phyloP scores from a whole-genome alignment of 768 basidiomycete species.

The Pleurotus tuoliensis region DNA sequence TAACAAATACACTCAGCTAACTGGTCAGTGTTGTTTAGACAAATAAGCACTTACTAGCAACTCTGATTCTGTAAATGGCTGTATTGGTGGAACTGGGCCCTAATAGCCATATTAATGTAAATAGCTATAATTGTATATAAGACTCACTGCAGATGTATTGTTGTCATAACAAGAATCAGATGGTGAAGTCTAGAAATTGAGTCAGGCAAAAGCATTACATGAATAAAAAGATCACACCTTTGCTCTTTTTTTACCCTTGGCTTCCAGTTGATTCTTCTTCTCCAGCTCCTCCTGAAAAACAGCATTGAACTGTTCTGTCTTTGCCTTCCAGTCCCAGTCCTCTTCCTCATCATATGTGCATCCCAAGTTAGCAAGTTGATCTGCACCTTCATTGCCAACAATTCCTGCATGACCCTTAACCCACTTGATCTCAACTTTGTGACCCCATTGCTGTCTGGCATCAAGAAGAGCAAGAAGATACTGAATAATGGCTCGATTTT shows the following conservation, averaged over 20 bases:
- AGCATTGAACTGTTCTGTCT: background rate
- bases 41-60: no score
- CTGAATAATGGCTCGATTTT: constrained; percentile 68
- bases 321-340: constrained; percentile 59
- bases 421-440: constrained; percentile 59
- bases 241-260: background rate
- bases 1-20: no score
- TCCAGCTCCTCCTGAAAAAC: background rate
- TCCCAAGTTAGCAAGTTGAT: constrained; percentile 65
- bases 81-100: no score
- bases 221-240: no score
- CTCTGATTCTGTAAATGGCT: no score
- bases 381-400: constrained; percentile 85
- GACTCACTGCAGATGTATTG: no score
- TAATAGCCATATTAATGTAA: no score
- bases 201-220: no score
- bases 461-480: constrained; percentile 66
- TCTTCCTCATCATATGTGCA: constrained; percentile 28
- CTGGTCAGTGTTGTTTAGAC: no score
- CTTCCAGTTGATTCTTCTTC: background rate
- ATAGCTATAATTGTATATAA: no score
- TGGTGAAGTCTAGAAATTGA: no score
- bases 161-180: no score
- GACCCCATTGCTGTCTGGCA: constrained; percentile 44
- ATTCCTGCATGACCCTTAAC: constrained; percentile 79